These are phyloP conservation scores for Chlorokybus atmophyticus DNA, from an alignment of 139 green algal species.

Conservation along the genomic window DNA sequence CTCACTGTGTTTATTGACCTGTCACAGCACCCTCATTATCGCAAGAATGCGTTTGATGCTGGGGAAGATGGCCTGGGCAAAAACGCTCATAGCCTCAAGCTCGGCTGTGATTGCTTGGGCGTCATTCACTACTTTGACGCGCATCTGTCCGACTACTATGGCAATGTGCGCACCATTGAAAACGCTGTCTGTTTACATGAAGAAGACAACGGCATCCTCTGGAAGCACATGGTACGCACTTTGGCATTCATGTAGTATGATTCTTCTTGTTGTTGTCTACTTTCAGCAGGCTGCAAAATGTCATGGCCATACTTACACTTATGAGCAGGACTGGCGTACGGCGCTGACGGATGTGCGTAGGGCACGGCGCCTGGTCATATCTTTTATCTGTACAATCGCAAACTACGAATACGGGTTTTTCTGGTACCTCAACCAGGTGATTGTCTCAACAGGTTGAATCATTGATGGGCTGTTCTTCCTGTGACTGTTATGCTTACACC, in stretches of 20 bases:
- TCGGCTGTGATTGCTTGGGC: conserved; percentile 75
- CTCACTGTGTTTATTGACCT: not conserved
- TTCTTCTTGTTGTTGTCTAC: too few relatives aligned
- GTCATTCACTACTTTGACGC: conserved; percentile 73
- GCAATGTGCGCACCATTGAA: conserved; percentile 42
- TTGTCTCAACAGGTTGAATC: too few relatives aligned
- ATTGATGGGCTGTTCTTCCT: too few relatives aligned
- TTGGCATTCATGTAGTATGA: too few relatives aligned
- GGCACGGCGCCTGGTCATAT: conserved; percentile 54
- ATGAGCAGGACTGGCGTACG: conserved; percentile 46
- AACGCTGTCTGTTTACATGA: conserved; percentile 79
- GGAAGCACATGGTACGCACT: conserved; percentile 65
- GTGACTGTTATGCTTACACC: too few relatives aligned
- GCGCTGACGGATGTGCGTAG: conserved; percentile 27
- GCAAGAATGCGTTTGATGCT: conserved; percentile 77
- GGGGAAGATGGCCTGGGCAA: conserved; percentile 51
- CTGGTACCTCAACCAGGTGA: conserved; percentile 49
- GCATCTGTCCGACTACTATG: conserved; percentile 48
- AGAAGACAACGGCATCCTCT: conserved; percentile 69
- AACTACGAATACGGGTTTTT: conserved; percentile 73
- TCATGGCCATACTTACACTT: too few relatives aligned
- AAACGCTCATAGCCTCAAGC: conserved; percentile 22
- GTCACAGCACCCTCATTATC: conserved; percentile 42
- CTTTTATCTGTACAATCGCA: conserved; percentile 54
- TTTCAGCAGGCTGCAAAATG: too few relatives aligned